A percentile compares a stretch with the other conserved stretches of the same genome.
Conservation (phyloP, 1,284 basidiomycete genomes). For the Xanthoconium separans region DNA sequence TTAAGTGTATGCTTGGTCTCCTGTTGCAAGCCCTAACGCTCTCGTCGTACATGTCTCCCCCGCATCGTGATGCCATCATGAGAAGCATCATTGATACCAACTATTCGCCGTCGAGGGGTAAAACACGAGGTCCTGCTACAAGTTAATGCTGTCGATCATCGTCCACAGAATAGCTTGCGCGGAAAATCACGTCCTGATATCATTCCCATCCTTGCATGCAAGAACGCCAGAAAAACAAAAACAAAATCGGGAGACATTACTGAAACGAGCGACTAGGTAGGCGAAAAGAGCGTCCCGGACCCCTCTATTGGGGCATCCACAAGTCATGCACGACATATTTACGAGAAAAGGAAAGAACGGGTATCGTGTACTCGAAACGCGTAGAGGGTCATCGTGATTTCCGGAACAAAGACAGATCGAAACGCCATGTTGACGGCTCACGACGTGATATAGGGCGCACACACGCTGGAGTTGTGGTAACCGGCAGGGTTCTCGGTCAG, state of each 20-base stretch:
- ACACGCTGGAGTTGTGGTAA: conserved; percentile 59
- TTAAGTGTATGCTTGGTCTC: too few species aligned
- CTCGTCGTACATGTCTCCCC: too few species aligned
- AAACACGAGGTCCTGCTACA: too few species aligned
- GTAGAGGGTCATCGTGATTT: too few species aligned
- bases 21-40: too few species aligned
- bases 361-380: neutral
- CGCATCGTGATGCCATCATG: too few species aligned
- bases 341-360: neutral
- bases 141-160: too few species aligned
- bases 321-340: neutral
- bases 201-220: neutral
- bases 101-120: too few species aligned
- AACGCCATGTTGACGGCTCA: neutral
- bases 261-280: neutral
- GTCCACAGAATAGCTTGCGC: too few species aligned
- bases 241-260: neutral
- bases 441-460: conserved; percentile 44
- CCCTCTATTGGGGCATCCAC: neutral
- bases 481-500: conserved; percentile 61
- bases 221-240: neutral
- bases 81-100: too few species aligned
- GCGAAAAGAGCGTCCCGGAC: neutral
- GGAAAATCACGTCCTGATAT: neutral
- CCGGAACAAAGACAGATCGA: too few species aligned